phyloP scores from a whole-genome alignment of 257 asterid genomes.

The Solanum medicagineum region DNA sequence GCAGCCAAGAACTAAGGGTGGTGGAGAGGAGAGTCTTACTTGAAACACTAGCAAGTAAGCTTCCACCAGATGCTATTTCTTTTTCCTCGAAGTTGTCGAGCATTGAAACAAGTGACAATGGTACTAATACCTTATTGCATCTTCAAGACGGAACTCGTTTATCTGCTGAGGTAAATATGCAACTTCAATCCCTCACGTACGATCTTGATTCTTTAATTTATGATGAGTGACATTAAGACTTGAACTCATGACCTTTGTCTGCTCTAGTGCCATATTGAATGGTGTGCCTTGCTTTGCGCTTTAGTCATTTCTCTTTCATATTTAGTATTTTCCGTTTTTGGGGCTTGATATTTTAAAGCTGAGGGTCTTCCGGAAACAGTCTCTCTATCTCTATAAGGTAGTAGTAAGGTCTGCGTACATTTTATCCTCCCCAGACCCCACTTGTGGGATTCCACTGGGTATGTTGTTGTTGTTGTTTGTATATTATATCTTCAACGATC shows the following conservation, averaged over 20 bases:
- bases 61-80: constrained; percentile 45
- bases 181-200: neutral
- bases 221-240: neutral
- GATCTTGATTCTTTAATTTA: neutral
- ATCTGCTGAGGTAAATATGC: constrained; percentile 49
- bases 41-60: constrained; percentile 58
- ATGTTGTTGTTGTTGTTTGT: no score
- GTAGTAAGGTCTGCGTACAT: no score
- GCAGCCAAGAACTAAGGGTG: constrained; percentile 88
- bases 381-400: no score
- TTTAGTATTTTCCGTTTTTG: no score
- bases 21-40: constrained; percentile 67
- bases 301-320: no score
- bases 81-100: constrained; percentile 61
- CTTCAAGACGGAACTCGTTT: constrained; percentile 49
- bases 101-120: constrained; percentile 24
- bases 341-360: no score
- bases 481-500: neutral
- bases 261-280: neutral
- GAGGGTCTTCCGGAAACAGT: no score
- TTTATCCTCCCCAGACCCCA: no score
- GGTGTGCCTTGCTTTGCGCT: no score
- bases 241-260: neutral
- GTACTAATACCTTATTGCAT: constrained; percentile 26
- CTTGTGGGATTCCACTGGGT: no score